A percentile compares a stretch with the other conserved stretches of the same genome.
phyloP scores from a whole-genome alignment of 805 yeast genomes.

The Wickerhamomyces queroliae region DNA sequence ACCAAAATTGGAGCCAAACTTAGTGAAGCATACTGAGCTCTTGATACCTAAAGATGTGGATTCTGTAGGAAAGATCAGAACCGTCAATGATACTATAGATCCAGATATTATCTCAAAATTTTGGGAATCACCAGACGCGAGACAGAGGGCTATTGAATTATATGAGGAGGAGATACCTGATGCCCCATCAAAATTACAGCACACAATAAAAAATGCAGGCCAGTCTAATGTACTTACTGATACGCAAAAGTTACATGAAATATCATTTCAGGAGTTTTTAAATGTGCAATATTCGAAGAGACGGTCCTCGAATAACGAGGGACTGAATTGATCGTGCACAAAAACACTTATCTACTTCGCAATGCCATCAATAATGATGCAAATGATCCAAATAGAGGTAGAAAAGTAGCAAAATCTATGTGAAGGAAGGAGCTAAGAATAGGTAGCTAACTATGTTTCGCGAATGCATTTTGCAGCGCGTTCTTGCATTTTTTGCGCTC shows the following conservation, averaged over 20 bases:
- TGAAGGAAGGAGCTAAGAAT: too few species aligned
- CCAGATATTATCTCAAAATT: slow-evolving; percentile 11
- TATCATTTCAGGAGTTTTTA: background rate
- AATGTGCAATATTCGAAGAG: background rate
- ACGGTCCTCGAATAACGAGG: background rate
- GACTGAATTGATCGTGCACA: background rate
- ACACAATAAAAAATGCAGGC: too few species aligned
- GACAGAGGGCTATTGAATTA: slow-evolving; percentile 9
- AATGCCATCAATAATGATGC: too few species aligned
- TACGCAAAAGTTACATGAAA: background rate
- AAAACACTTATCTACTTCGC: background rate
- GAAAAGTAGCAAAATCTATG: too few species aligned
- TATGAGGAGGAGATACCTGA: slow-evolving; percentile 16
- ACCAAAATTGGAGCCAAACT: slow-evolving; percentile 1
- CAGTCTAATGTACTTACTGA: too few species aligned
- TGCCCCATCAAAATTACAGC: too few species aligned
- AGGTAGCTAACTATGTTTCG: background rate
- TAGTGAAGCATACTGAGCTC: slow-evolving; percentile 18
- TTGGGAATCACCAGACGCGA: slow-evolving; percentile 25
- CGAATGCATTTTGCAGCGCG: background rate
- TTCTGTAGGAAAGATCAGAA: slow-evolving; percentile 42
- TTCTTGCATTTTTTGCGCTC: background rate
- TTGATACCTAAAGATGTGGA: slow-evolving; percentile 47
- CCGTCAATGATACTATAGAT: slow-evolving; percentile 29
- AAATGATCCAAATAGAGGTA: too few species aligned